Base-by-base conservation (phyloP, 176 grass and related monocot genomes). In the Musa schizocarpa region DNA sequence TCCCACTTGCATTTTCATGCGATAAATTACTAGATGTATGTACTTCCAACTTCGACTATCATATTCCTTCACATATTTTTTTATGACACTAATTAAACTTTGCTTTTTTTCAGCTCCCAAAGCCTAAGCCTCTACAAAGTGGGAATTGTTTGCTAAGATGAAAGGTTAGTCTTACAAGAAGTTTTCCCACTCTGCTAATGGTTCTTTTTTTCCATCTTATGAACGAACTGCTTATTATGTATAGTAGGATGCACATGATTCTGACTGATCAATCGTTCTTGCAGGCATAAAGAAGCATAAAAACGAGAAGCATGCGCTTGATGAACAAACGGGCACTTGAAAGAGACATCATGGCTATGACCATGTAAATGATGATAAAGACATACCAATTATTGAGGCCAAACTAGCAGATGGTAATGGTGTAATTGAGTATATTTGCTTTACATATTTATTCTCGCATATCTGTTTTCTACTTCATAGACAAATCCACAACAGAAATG, bases 311-410 rank as follows among this genome's bases (percentile, higher is more conserved):
- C 91, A 84, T 63, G 74, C 73, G 48, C 92, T 88, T 84, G 91
- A 99, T 9, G 96, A 95, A 74, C 88, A 91, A 78, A 89, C 88
- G 9, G 65, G 82, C 77, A 65, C 91, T 11, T 99, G 91, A 91
- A 99, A 95, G 73, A 78, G 88, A 50, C 89, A 68, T 13, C 81
- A 95, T 74, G 91, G 96, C 49, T 99, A 95, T 72, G 91, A 99
- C 27, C 88, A 91, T 75, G 88, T 81, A n/a, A 99, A 95, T 83
- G 96, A 95, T 79, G 91, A 89, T 54, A 99, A 72, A 70, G 96
- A 92, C 62, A 83, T 92, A 87, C 91, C 91, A 1, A 99, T 92
- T 66, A 73, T 99, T 50, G 88, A 86, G 66, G 96, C 91, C 11
- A 99, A 99, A 81, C 19, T 79, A 9, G 81, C 91, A 13, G 91